A percentile compares a stretch with the other conserved stretches of the same genome.
Conservation (phyloP, 257 asterid species). For the Solanum pimpinellifolium region DNA sequence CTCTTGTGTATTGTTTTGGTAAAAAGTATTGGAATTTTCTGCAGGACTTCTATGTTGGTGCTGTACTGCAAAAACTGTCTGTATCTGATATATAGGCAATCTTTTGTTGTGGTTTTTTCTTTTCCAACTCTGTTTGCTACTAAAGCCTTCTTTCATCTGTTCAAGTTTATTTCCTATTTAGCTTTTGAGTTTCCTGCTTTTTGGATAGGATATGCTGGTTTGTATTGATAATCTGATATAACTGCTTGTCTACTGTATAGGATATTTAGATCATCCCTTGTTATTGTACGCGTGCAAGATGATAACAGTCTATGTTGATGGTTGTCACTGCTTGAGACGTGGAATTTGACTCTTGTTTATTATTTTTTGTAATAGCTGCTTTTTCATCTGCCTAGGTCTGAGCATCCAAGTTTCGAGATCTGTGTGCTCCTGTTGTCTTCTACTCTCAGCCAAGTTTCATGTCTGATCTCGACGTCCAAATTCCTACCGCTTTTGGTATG, state of each 20-base stretch:
- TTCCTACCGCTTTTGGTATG: conserved; percentile 48
- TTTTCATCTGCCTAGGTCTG: conserved; percentile 9
- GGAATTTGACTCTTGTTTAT: background rate
- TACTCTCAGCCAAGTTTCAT: conserved; percentile 25
- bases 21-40: background rate
- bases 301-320: background rate
- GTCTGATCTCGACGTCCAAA: conserved; percentile 53
- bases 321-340: background rate
- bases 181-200: background rate
- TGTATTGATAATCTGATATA: background rate
- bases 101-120: background rate
- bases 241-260: background rate
- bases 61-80: background rate
- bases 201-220: background rate
- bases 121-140: background rate
- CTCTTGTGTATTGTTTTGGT: background rate
- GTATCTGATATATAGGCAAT: background rate
- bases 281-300: background rate
- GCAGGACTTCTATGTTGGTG: background rate
- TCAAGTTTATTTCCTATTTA: background rate
- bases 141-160: background rate
- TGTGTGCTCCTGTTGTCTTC: background rate
- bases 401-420: background rate
- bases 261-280: background rate
- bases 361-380: background rate